Conservation (phyloP, 169 alveolate genomes). For the Cryptosporidium viatorum region DNA sequence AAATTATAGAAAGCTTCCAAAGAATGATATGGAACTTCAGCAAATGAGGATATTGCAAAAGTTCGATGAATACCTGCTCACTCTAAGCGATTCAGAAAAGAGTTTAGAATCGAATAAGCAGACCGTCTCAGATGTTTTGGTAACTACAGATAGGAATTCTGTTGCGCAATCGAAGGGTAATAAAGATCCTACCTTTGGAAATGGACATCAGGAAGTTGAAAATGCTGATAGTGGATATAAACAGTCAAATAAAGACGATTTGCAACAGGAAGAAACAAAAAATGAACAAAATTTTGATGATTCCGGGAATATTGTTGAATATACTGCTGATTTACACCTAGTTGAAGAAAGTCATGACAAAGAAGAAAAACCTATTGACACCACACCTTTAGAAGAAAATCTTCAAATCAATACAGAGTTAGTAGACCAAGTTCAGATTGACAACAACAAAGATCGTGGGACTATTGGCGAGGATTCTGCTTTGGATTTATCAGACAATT, state of each 20-base stretch:
- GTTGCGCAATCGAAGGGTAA: not conserved
- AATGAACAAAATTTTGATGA: not conserved
- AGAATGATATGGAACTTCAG: conserved; percentile 47
- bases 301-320: not conserved
- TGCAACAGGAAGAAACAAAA: not conserved
- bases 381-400: not conserved
- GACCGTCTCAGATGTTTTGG: not conserved
- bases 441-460: not conserved
- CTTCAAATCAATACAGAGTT: not conserved
- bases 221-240: not conserved
- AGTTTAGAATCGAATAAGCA: not conserved
- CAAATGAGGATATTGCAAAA: conserved; percentile 40
- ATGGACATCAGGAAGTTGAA: not conserved
- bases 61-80: conserved; percentile 32
- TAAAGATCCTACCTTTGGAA: not conserved
- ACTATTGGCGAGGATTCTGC: not conserved
- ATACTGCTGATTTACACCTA: not conserved
- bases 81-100: not conserved
- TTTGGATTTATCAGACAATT: not conserved
- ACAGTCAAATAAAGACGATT: not conserved
- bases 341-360: not conserved
- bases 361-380: not conserved
- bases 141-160: not conserved
- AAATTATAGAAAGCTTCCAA: conserved; percentile 48
- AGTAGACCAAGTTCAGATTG: not conserved